Conservation (phyloP, 1,139 yeast genomes). For the Taphrina flavorubra region DNA sequence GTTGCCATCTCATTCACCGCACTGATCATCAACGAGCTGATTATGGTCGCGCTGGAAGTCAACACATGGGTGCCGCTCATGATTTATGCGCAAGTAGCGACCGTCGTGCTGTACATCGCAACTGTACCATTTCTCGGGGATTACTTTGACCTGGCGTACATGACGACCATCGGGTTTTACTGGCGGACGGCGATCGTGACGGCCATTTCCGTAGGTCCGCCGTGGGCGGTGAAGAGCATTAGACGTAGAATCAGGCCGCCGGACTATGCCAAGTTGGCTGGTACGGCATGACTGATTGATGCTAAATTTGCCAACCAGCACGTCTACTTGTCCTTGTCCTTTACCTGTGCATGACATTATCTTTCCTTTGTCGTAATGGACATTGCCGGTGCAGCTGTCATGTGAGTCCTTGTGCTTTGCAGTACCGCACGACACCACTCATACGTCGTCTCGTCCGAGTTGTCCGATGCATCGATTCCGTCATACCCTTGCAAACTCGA, state of each 20-base stretch:
- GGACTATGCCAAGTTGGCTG: constrained; percentile 62
- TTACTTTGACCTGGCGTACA: constrained; percentile 75
- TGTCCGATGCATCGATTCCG: not conserved
- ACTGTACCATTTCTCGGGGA: constrained; percentile 84
- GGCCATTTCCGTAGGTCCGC: constrained; percentile 78
- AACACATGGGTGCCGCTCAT: constrained; percentile 76
- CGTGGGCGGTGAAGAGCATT: constrained; percentile 80
- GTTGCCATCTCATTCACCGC: constrained; percentile 85
- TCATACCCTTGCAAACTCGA: not conserved
- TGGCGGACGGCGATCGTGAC: constrained; percentile 75
- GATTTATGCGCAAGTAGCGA: constrained; percentile 73
- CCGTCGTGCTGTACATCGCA: constrained; percentile 68
- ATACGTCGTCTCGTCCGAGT: not conserved
- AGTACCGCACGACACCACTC: constrained; percentile 5
- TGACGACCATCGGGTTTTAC: constrained; percentile 63
- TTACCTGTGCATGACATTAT: not conserved
- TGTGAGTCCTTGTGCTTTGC: constrained; percentile 1
- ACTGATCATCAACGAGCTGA: constrained; percentile 78
- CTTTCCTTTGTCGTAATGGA: not conserved
- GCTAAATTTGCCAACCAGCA: not conserved
- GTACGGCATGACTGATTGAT: constrained; percentile 11
- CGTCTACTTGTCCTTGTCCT: not conserved
- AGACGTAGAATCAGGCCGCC: constrained; percentile 86
- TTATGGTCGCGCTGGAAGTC: constrained; percentile 92
- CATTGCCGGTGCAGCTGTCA: not conserved